These are phyloP conservation scores for Clarireedia hainanense DNA, from an alignment of 2,329 filamentous ascomycete genomes.

Conservation along the genomic window DNA sequence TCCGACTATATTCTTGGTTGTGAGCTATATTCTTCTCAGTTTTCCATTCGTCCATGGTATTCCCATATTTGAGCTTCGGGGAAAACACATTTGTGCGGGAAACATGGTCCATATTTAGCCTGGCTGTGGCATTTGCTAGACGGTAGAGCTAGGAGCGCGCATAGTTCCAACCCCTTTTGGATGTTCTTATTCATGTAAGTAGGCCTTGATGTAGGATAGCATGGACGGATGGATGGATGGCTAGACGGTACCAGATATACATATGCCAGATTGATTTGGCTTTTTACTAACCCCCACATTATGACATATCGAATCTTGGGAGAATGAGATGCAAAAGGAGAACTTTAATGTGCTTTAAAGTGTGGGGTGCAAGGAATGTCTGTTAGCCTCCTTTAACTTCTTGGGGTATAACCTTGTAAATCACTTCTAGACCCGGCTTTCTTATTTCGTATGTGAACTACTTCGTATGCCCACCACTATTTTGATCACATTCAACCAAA, in stretches of 20 bases:
- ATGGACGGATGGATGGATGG: neutral
- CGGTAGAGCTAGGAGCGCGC: too few relatives aligned
- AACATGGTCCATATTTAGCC: neutral
- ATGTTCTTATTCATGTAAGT: too few relatives aligned
- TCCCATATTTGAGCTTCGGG: neutral
- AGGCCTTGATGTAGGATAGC: neutral
- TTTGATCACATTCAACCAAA: neutral
- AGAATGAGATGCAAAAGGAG: neutral
- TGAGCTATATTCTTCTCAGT: neutral
- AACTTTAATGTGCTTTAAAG: neutral
- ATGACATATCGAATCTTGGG: slow-evolving; percentile 1
- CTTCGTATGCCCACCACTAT: neutral
- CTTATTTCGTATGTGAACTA: neutral
- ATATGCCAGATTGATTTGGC: neutral
- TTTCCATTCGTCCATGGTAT: neutral
- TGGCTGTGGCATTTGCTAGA: neutral
- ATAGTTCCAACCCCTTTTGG: too few relatives aligned
- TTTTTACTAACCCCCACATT: neutral
- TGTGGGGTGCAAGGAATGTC: slow-evolving; percentile 5
- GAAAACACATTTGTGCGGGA: too few relatives aligned
- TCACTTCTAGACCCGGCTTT: neutral
- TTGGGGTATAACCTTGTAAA: neutral
- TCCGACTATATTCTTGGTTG: neutral
- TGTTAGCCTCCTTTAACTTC: neutral
- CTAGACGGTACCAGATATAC: neutral